Conservation (phyloP, 805 yeast species). For the Cyberlindnera bimundalis region DNA sequence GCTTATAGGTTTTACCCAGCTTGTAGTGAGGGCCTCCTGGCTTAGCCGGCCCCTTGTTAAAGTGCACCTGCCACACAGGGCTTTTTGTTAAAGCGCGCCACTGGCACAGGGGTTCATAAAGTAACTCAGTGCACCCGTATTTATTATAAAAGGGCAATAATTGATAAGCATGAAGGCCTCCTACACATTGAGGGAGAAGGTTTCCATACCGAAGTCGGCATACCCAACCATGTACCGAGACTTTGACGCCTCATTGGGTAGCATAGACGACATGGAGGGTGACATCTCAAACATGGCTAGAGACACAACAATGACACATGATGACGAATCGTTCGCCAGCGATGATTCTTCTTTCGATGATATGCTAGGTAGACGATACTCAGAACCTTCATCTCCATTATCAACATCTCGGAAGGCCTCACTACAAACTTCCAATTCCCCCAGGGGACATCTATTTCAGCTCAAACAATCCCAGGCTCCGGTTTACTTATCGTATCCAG, state of each 20-base stretch:
- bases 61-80: no score
- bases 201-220: constrained; percentile 22
- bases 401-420: constrained; percentile 15
- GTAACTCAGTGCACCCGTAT: no score
- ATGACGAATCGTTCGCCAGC: not conserved
- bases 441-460: constrained; percentile 25
- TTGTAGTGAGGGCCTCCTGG: not conserved
- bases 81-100: no score
- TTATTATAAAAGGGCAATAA: no score
- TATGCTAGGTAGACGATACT: constrained; percentile 3
- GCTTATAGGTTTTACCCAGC: constrained; percentile 2
- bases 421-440: constrained; percentile 13
- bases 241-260: constrained; percentile 19
- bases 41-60: no score
- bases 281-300: constrained; percentile 22
- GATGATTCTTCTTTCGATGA: constrained; percentile 23
- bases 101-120: no score
- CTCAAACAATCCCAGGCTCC: constrained; percentile 15
- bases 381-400: constrained; percentile 11
- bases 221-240: constrained; percentile 20
- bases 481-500: constrained; percentile 27
- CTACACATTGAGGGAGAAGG: constrained; percentile 1
- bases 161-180: no score
- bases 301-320: not conserved
- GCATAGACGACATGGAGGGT: constrained; percentile 25